Evolutionary conservation across 192 early-diverging fungal genomes (phyloP).

Genomic region (Backusella mclennaniae): DNA sequence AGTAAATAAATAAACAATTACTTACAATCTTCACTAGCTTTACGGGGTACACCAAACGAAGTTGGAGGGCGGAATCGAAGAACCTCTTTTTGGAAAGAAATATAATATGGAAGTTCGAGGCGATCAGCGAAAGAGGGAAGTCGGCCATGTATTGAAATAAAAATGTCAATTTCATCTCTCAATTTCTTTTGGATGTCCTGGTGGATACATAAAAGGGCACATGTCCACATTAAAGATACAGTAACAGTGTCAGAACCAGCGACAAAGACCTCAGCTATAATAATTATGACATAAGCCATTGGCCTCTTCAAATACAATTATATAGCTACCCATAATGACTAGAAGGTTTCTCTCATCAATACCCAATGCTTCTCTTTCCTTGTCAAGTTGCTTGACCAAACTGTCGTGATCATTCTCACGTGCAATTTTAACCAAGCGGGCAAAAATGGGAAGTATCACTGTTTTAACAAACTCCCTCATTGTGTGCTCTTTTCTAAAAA

Average conservation of each 20-base stretch:
- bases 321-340: not conserved
- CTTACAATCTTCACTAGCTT: conserved; percentile 14
- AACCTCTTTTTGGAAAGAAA: conserved; percentile 7
- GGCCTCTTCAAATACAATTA: not conserved
- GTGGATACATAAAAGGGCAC: conserved; percentile 11
- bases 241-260: not conserved
- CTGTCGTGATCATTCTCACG: not conserved
- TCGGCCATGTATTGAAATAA: not conserved
- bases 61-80: conserved; percentile 14
- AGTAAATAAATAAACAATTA: not conserved
- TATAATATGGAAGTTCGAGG: conserved; percentile 13
- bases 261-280: not conserved
- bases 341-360: not conserved
- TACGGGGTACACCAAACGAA: conserved; percentile 16
- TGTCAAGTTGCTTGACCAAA: not conserved
- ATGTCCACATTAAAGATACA: conserved; percentile 12
- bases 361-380: not conserved
- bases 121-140: not conserved
- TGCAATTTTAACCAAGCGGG: not conserved
- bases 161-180: conserved; percentile 11
- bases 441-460: not conserved
- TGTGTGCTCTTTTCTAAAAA: not conserved
- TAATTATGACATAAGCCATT: not conserved
- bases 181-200: conserved; percentile 20
- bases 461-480: not conserved